Evolutionary conservation across 2,329 filamentous ascomycete genomes (phyloP).

Genomic region (Emericellopsis atlantica): DNA sequence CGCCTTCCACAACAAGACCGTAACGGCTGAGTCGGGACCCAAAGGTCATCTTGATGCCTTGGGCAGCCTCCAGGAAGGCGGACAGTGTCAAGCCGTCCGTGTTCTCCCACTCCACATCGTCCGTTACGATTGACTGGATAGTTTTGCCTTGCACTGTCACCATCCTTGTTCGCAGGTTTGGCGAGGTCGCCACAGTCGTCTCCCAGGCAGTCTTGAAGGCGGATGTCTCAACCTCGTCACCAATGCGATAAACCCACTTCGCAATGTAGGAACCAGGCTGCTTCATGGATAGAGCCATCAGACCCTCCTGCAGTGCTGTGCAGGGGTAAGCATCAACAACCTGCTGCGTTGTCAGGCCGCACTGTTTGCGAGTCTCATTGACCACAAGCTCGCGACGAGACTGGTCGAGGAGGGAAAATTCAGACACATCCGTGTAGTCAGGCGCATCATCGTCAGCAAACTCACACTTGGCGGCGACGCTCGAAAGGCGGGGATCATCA

Average conservation of each 20-base stretch:
- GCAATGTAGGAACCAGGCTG: conserved; percentile 17
- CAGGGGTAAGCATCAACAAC: conserved; percentile 1
- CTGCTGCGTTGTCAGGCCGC: neutral
- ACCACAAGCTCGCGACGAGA: neutral
- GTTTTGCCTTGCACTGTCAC: neutral
- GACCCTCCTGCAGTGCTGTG: conserved; percentile 7
- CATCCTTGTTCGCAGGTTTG: conserved; percentile 4
- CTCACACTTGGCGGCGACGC: conserved; percentile 2
- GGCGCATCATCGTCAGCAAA: neutral
- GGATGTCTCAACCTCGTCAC: conserved; percentile 5
- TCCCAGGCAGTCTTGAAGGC: conserved; percentile 14
- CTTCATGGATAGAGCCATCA: conserved; percentile 18
- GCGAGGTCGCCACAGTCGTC: conserved; percentile 1
- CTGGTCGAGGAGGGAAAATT: neutral
- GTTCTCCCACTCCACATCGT: neutral
- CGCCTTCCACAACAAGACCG: neutral
- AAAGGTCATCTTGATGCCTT: neutral
- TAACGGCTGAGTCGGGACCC: conserved; percentile 1
- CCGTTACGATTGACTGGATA: neutral
- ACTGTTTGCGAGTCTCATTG: neutral
- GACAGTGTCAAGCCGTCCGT: neutral
- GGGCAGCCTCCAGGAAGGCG: neutral
- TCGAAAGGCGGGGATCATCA: conserved; percentile 5
- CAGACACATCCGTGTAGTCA: neutral
- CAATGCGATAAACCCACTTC: conserved; percentile 5